A percentile compares a stretch with the other conserved stretches of the same genome.
These are phyloP conservation scores for Pseudotsuga menziesii DNA, from an alignment of 75 land plant genomes.

Conservation along the genomic window DNA sequence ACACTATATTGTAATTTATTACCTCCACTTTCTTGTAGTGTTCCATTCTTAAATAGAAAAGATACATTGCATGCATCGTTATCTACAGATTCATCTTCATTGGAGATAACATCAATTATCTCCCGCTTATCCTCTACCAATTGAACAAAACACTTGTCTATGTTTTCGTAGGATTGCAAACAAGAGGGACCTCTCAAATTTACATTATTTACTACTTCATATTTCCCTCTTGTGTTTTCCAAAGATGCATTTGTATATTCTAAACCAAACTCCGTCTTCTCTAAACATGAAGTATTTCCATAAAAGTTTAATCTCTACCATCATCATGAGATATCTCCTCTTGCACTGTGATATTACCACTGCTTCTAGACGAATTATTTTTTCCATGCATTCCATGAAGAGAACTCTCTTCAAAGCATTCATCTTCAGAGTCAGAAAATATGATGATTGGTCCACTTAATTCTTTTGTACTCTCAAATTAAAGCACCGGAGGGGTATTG, in stretches of 20 bases:
- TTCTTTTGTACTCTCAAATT: background rate
- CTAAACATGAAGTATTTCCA: background rate
- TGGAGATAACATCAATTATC: background rate
- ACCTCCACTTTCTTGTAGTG: background rate
- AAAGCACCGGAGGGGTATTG: too few species aligned
- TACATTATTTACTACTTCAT: background rate
- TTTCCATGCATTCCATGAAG: background rate
- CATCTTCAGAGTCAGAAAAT: conserved; percentile 2
- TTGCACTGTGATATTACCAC: background rate
- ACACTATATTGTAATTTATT: background rate
- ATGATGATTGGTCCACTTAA: background rate
- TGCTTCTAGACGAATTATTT: background rate
- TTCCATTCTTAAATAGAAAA: background rate
- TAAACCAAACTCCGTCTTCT: background rate
- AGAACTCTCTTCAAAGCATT: background rate
- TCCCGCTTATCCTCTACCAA: background rate
- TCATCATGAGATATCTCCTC: background rate
- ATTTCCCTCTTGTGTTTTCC: background rate
- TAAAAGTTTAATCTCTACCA: background rate
- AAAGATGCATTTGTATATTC: background rate
- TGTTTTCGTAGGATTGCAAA: background rate
- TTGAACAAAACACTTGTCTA: background rate
- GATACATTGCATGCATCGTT: background rate
- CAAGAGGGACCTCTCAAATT: background rate
- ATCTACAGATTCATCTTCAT: background rate